Conservation (phyloP, 225 moss, liverwort and hornwort genomes). For the Pleurozium schreberi region DNA sequence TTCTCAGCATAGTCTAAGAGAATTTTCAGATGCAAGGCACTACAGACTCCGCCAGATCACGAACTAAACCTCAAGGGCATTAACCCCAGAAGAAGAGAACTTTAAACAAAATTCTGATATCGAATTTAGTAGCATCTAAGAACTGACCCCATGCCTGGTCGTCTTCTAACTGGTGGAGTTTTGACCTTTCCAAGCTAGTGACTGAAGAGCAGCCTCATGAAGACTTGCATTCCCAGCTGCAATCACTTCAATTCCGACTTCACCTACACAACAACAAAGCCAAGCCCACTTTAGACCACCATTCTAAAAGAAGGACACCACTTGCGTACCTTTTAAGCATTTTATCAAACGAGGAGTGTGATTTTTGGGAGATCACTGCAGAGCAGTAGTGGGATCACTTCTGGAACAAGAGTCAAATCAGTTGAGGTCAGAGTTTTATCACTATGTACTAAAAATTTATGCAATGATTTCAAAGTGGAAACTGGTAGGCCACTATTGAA, state of each 20-base stretch:
- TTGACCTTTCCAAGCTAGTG: constrained; percentile 30
- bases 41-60: neutral
- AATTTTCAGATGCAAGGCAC: neutral
- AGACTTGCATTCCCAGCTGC: constrained; percentile 56
- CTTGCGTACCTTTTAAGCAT: neutral
- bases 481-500: neutral
- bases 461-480: neutral
- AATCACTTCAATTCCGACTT: constrained; percentile 53
- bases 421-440: neutral
- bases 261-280: constrained; percentile 23
- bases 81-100: neutral
- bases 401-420: neutral
- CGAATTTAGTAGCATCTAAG: neutral
- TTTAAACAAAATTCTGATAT: neutral
- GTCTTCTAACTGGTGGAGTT: neutral
- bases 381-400: neutral
- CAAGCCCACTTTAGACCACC: neutral
- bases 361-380: neutral
- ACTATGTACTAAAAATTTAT: no score
- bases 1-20: neutral
- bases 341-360: neutral
- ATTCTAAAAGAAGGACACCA: neutral
- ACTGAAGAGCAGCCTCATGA: constrained; percentile 50
- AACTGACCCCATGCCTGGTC: neutral
- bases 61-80: neutral